Conservation (phyloP, 768 basidiomycete species). For the Tylopilus felleus region DNA sequence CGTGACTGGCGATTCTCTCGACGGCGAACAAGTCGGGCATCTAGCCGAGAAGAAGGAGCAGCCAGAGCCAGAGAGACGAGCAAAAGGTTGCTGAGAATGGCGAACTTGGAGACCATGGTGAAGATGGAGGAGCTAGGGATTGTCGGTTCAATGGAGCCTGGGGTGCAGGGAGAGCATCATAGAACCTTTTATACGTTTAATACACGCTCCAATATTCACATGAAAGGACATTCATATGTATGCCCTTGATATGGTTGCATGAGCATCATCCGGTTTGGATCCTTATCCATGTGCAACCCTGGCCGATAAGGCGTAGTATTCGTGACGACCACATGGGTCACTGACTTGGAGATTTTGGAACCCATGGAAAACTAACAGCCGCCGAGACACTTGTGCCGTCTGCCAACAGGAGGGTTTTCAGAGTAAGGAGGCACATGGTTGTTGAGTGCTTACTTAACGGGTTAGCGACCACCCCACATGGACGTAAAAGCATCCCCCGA, state of each 20-base stretch:
- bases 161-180: not conserved
- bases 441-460: not conserved
- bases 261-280: not conserved
- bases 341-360: not conserved
- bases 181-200: conserved; percentile 10
- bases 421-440: not conserved
- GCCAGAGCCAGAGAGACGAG: conserved; percentile 16
- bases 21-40: conserved; percentile 13
- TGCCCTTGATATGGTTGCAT: not conserved
- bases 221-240: not conserved
- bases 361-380: not conserved
- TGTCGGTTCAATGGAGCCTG: not conserved
- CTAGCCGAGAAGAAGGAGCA: conserved; percentile 12
- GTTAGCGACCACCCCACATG: conserved; percentile 1
- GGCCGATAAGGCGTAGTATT: not conserved
- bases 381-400: not conserved
- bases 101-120: conserved; percentile 18
- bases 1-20: conserved; percentile 10
- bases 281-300: not conserved
- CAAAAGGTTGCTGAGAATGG: conserved; percentile 15
- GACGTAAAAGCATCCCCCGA: not conserved
- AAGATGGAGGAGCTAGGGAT: not conserved
- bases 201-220: not conserved
- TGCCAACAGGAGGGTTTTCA: not conserved
- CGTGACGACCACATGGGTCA: not conserved